These are phyloP conservation scores for Epithele typhae DNA, from an alignment of 768 basidiomycete genomes.

Conservation along the genomic window DNA sequence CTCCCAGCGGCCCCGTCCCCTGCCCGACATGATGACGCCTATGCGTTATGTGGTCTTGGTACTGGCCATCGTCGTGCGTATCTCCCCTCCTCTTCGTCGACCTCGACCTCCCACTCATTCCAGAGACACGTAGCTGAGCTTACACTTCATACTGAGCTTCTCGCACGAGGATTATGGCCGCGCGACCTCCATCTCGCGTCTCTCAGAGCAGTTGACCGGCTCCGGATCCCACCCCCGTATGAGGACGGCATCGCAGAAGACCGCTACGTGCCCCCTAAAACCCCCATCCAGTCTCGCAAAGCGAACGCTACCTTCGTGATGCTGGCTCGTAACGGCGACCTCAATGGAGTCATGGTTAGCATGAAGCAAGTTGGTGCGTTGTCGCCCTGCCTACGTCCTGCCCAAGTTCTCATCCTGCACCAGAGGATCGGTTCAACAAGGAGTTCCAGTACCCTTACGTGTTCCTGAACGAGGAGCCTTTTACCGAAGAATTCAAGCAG, in stretches of 20 bases:
- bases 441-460: slow-evolving; percentile 73
- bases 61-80: slow-evolving; percentile 28
- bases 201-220: slow-evolving; percentile 28
- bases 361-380: slow-evolving; percentile 47
- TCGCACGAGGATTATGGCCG: slow-evolving; percentile 45
- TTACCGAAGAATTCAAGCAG: slow-evolving; percentile 69
- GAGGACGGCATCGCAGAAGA: slow-evolving; percentile 49
- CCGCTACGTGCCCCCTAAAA: slow-evolving; percentile 17
- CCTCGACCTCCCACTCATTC: background rate
- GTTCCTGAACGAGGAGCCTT: slow-evolving; percentile 81
- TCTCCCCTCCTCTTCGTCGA: background rate
- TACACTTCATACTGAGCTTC: slow-evolving; percentile 53
- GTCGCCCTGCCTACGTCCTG: background rate
- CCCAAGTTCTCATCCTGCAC: background rate
- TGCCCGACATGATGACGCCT: slow-evolving; percentile 50
- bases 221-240: slow-evolving; percentile 39
- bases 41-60: slow-evolving; percentile 52
- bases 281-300: slow-evolving; percentile 25
- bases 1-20: slow-evolving; percentile 5
- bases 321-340: slow-evolving; percentile 42
- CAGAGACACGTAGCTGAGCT: slow-evolving; percentile 37
- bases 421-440: slow-evolving; percentile 54
- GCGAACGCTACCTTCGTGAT: slow-evolving; percentile 58
- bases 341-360: slow-evolving; percentile 40
- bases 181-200: slow-evolving; percentile 38